Percentiles rank a stretch among this genome's conserved stretches.
These are phyloP conservation scores for Coniochaeta hoffmannii DNA, from an alignment of 2,329 filamentous ascomycete species.

Conservation along the genomic window DNA sequence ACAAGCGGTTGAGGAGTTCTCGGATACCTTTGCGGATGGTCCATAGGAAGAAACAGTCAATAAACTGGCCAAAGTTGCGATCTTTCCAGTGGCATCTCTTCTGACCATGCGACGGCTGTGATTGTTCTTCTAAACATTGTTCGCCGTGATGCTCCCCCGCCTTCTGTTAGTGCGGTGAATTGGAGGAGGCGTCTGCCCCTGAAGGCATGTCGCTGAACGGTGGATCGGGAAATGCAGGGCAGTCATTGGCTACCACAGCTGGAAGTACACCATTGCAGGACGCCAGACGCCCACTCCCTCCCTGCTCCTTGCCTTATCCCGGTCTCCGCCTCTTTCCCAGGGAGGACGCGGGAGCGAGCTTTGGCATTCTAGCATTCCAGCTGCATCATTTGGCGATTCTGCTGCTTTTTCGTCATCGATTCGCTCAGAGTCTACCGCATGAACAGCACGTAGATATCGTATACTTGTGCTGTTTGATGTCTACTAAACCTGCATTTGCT, in stretches of 20 bases:
- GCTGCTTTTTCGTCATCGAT: neutral
- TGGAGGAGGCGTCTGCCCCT: neutral
- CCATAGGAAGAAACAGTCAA: too few relatives aligned
- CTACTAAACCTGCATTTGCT: too few relatives aligned
- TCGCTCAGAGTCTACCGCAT: neutral
- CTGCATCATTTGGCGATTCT: neutral
- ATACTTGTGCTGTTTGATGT: too few relatives aligned
- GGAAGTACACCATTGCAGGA: neutral
- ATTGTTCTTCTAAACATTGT: neutral
- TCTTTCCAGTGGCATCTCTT: too few relatives aligned
- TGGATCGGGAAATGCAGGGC: neutral
- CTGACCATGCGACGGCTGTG: neutral
- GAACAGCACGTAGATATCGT: neutral
- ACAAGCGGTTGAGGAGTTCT: too few relatives aligned
- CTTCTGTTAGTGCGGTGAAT: neutral
- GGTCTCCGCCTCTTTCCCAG: neutral
- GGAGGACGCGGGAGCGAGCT: neutral
- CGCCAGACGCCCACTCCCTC: neutral
- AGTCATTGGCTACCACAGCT: neutral
- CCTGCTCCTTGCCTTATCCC: neutral
- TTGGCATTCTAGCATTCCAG: neutral
- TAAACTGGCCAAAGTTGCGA: too few relatives aligned
- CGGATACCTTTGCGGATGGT: too few relatives aligned
- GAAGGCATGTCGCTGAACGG: neutral
- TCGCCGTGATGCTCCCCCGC: neutral